phyloP scores from a whole-genome alignment of 2,329 filamentous ascomycete genomes.

The Nemania diffusa region DNA sequence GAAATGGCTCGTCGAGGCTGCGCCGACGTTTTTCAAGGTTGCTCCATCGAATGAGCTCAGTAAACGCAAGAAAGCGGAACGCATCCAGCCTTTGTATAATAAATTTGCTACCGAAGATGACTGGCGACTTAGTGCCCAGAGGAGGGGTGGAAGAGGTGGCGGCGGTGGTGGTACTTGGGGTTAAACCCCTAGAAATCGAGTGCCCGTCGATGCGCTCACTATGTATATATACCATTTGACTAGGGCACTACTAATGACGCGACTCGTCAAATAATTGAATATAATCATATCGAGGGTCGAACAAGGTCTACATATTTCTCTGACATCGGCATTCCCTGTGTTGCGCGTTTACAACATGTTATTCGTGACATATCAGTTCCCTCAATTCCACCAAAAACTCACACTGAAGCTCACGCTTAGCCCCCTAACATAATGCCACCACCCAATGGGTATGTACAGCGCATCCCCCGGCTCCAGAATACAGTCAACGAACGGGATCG shows the following conservation, averaged over 20 bases:
- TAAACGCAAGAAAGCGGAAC: constrained; percentile 92
- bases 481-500: constrained; percentile 77
- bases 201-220: not conserved
- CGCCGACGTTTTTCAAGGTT: constrained; percentile 99
- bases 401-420: constrained; percentile 91
- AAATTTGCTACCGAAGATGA: constrained; percentile 93
- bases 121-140: constrained; percentile 91
- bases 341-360: not conserved
- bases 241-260: not conserved
- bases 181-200: constrained; percentile 54
- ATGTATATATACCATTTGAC: constrained; percentile 8
- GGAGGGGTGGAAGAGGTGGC: constrained; percentile 82
- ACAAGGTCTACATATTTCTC: not conserved
- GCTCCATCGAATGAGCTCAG: constrained; percentile 86
- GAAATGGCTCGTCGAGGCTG: constrained; percentile 92
- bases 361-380: not conserved
- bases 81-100: constrained; percentile 95
- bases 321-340: not conserved
- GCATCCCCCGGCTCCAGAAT: constrained; percentile 84
- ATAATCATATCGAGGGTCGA: not conserved
- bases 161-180: constrained; percentile 94
- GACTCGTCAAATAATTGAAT: not conserved
- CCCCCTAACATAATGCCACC: constrained; percentile 97
- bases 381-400: constrained; percentile 91
- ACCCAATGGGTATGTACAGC: constrained; percentile 89